Evolutionary conservation across 495 filamentous ascomycete genomes (phyloP).

Genomic region (Hapsidospora chrysogenum): DNA sequence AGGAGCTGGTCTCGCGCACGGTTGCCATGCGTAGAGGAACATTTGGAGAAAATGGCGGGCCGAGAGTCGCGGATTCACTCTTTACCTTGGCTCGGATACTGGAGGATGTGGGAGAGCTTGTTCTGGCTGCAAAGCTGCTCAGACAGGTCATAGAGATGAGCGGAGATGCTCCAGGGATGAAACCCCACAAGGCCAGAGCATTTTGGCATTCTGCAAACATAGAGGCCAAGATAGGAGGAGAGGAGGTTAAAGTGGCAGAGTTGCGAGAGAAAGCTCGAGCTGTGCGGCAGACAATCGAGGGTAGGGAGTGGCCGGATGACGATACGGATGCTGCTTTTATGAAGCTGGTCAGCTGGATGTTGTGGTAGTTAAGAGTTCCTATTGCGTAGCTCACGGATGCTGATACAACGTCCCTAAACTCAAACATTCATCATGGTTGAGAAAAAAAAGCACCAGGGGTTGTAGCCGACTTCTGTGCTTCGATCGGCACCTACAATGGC

Average conservation of each 20-base stretch:
- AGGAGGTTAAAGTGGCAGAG: background rate
- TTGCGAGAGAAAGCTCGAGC: slow-evolving; percentile 1
- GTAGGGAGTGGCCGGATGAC: slow-evolving; percentile 10
- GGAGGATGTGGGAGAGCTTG: slow-evolving; percentile 1
- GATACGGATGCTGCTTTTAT: slow-evolving; percentile 6
- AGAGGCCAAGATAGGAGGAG: slow-evolving; percentile 7
- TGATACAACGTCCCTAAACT: too few species aligned
- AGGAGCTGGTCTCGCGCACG: slow-evolving; percentile 1
- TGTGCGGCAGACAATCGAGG: slow-evolving; percentile 10
- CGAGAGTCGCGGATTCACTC: slow-evolving; percentile 3
- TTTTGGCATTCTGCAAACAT: slow-evolving; percentile 4
- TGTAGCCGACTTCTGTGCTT: too few species aligned
- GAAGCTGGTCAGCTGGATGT: slow-evolving; percentile 6
- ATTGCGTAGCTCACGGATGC: background rate
- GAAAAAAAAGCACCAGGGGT: too few species aligned
- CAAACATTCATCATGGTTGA: too few species aligned
- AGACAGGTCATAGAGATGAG: slow-evolving; percentile 4
- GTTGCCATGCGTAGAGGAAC: slow-evolving; percentile 3
- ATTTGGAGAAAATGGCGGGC: slow-evolving; percentile 3
- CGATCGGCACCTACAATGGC: too few species aligned
- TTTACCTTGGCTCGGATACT: slow-evolving; percentile 6
- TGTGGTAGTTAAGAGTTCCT: slow-evolving; percentile 4
- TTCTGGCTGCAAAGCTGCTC: slow-evolving; percentile 2
- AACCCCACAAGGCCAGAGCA: slow-evolving; percentile 4
- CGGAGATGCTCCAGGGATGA: slow-evolving; percentile 5